phyloP scores from a whole-genome alignment of 768 basidiomycete species.

The Suillus cothurnatus region DNA sequence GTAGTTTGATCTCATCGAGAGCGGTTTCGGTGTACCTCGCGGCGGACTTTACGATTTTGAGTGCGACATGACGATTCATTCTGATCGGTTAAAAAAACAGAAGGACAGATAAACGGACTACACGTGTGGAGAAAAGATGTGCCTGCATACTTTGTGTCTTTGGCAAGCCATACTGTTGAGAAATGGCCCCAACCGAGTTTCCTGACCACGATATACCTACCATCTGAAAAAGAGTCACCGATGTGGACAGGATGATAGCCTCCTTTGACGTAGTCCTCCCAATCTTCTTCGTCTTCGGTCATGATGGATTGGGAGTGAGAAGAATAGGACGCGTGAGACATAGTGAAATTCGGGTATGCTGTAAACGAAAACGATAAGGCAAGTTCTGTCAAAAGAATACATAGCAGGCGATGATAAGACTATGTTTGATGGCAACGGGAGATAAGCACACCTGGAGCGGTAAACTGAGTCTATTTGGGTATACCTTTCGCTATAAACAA shows the following conservation, averaged over 20 bases:
- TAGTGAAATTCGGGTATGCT: slow-evolving; percentile 41
- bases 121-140: slow-evolving; percentile 8
- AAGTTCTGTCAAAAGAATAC: slow-evolving; percentile 13
- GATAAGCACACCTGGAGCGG: slow-evolving; percentile 29
- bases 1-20: slow-evolving; percentile 96
- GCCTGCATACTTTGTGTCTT: slow-evolving; percentile 69
- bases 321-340: slow-evolving; percentile 77
- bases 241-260: slow-evolving; percentile 95
- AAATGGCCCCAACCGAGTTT: slow-evolving; percentile 98
- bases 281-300: slow-evolving; percentile 92
- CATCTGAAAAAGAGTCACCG: slow-evolving; percentile 87
- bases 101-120: slow-evolving; percentile 17
- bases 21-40: slow-evolving; percentile 97
- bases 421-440: slow-evolving; percentile 24
- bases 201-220: slow-evolving; percentile 85
- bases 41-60: slow-evolving; percentile 99
- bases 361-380: slow-evolving; percentile 36
- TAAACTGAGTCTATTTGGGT: slow-evolving; percentile 26
- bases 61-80: slow-evolving; percentile 93
- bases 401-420: slow-evolving; percentile 35
- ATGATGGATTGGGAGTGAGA: slow-evolving; percentile 76
- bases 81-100: slow-evolving; percentile 43
- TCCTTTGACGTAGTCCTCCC: slow-evolving; percentile 84
- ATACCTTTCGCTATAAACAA: slow-evolving; percentile 15
- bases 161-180: slow-evolving; percentile 90